A percentile compares a stretch with the other conserved stretches of the same genome.
Conservation (phyloP, 208 protist species). For the Borovskyia barvae region DNA sequence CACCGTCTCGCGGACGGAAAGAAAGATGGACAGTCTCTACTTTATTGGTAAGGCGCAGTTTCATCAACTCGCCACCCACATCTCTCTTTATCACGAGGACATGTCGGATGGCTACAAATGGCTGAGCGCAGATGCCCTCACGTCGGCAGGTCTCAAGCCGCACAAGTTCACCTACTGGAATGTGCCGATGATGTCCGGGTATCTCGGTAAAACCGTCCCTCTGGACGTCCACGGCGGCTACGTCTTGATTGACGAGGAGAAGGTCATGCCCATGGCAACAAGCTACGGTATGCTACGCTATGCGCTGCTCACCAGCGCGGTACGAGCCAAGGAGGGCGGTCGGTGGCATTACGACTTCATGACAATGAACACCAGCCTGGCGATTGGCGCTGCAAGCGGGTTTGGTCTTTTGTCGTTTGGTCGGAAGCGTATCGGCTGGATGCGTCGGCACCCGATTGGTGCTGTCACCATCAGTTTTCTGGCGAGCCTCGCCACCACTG, state of each 20-base stretch:
- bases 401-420: conserved; percentile 41
- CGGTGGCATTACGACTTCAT: conserved; percentile 81
- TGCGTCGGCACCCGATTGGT: conserved; percentile 68
- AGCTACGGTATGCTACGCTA: conserved; percentile 80
- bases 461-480: conserved; percentile 33
- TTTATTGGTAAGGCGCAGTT: conserved; percentile 73
- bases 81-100: conserved; percentile 77
- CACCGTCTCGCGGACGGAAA: too few relatives aligned
- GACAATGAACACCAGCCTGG: conserved; percentile 78
- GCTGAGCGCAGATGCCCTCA: conserved; percentile 45
- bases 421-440: conserved; percentile 47
- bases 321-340: conserved; percentile 64
- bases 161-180: conserved; percentile 62
- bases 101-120: conserved; percentile 43
- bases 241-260: conserved; percentile 72
- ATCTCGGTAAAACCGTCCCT: conserved; percentile 63
- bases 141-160: conserved; percentile 36
- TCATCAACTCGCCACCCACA: conserved; percentile 76
- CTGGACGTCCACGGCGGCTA: conserved; percentile 76
- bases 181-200: conserved; percentile 68
- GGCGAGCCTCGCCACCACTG: conserved; percentile 36
- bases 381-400: conserved; percentile 38
- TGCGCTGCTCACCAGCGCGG: conserved; percentile 54
- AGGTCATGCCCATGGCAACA: conserved; percentile 39
- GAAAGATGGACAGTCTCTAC: conserved; percentile 70